These are phyloP conservation scores for Punica granatum DNA, from an alignment of 345 rosid species.

Conservation along the genomic window DNA sequence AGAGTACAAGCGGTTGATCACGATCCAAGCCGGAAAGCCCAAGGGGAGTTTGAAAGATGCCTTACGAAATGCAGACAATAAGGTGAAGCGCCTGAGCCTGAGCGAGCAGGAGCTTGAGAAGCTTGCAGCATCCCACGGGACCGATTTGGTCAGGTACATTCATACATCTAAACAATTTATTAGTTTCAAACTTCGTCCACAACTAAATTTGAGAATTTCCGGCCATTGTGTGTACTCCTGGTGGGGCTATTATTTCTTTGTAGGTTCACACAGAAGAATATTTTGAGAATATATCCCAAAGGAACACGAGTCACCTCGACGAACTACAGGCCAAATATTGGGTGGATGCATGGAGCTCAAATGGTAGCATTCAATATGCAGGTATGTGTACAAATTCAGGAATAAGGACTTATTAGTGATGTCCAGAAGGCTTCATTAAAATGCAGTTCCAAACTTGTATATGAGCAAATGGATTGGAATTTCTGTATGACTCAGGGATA, in stretches of 20 bases:
- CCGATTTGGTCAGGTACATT: conserved; percentile 53
- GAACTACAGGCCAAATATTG: conserved; percentile 73
- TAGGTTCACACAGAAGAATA: conserved; percentile 77
- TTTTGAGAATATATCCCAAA: conserved; percentile 81
- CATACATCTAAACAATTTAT: background rate
- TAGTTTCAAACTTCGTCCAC: background rate
- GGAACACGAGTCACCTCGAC: conserved; percentile 83
- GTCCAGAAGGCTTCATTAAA: background rate
- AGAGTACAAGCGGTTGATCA: conserved; percentile 48
- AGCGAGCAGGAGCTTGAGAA: conserved; percentile 63
- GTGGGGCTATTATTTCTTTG: background rate
- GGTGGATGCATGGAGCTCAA: conserved; percentile 99
- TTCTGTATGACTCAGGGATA: conserved; percentile 41
- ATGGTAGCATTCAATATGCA: conserved; percentile 98
- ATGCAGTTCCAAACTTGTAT: background rate
- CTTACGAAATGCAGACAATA: conserved; percentile 29
- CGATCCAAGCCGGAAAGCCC: conserved; percentile 67
- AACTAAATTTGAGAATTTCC: background rate
- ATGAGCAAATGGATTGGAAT: background rate
- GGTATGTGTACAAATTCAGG: conserved; percentile 16
- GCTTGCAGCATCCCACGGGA: conserved; percentile 41
- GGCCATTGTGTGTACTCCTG: background rate
- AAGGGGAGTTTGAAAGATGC: conserved; percentile 40
- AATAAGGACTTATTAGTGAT: background rate
- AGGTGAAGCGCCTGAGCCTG: conserved; percentile 69